Evolutionary conservation across 2,329 filamentous ascomycete genomes (phyloP), one percentile per base, ranked within the genome.

Genomic region (Boeremia exigua): DNA sequence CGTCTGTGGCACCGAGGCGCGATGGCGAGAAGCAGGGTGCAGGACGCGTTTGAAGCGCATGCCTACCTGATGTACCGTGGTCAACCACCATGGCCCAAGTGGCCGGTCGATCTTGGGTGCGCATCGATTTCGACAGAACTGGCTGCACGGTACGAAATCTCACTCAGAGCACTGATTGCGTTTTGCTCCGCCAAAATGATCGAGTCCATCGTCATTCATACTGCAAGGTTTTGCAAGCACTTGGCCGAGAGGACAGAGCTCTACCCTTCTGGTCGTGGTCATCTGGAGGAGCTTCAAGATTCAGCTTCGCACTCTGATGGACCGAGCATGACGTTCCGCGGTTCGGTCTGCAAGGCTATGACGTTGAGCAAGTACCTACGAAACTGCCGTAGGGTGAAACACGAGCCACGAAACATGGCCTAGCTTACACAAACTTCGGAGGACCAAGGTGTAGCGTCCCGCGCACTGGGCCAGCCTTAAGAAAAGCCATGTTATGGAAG

Each of bases 361-460:
- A 46, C 49, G 46, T 33, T 15, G 8, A 6, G 7, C 17, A 17
- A 29, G 9, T 14, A 40, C 11, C 14, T 12, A 6, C 9, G 17
- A 23, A 36, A 46, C 14, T 55, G 46, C 53, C 46, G 46, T 38
- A 49, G 14, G 4, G 42, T 25, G 34, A 48, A 29, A 27, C 12
- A 43, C 46, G 17, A 23, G 30, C 42, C 23, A 38, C 17, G 23
- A 47, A 37, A 50, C 53, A 12, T 23, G 36, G 33, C 42, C 29
- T 15, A 23, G 11, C 14, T 40, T 42, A 17, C 29, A 15, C 17
- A 46, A 32, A n/a, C 6, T 8, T 19, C 14, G 15, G 23, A 43
- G 40, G 28, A 28, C 45, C 44, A 39, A 48, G 48, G 25, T 48
- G 40, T 33, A 44, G 44, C 54, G 38, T 48, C 40, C 38, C 29